Evolutionary conservation across 1,284 basidiomycete genomes (phyloP).

Genomic region (Ustanciosporium gigantosporum): DNA sequence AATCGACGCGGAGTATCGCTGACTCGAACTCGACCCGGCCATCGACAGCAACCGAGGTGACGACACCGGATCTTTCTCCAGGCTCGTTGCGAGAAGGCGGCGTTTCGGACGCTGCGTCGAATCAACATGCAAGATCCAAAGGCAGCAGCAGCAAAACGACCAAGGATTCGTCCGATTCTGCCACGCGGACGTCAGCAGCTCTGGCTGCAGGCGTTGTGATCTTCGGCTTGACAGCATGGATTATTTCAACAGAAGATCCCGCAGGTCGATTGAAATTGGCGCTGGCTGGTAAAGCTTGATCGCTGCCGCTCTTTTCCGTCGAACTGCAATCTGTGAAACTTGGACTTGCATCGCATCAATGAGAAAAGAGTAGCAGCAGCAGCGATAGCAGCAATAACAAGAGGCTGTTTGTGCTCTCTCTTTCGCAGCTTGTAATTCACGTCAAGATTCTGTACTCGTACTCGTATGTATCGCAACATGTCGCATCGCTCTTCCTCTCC

Average conservation of each 20-base stretch:
- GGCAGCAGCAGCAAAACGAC: not conserved
- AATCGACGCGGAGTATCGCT: constrained; percentile 31
- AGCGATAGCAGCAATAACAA: no score
- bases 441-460: no score
- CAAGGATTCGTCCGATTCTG: not conserved
- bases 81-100: not conserved
- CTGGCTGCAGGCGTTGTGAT: not conserved
- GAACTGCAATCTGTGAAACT: no score
- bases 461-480: no score
- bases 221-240: not conserved
- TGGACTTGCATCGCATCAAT: no score
- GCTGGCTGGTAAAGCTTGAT: not conserved
- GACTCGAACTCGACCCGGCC: constrained; percentile 38
- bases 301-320: no score
- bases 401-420: no score
- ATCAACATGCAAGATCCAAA: not conserved
- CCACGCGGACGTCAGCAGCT: no score
- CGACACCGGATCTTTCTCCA: constrained; percentile 12
- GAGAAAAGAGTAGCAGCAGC: no score
- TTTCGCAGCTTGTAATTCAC: no score
- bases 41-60: constrained; percentile 34
- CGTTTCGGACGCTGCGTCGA: not conserved
- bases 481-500: no score
- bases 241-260: not conserved
- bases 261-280: not conserved